phyloP scores from a whole-genome alignment of 2,329 filamentous ascomycete genomes.

The Diaporthe humulicola region DNA sequence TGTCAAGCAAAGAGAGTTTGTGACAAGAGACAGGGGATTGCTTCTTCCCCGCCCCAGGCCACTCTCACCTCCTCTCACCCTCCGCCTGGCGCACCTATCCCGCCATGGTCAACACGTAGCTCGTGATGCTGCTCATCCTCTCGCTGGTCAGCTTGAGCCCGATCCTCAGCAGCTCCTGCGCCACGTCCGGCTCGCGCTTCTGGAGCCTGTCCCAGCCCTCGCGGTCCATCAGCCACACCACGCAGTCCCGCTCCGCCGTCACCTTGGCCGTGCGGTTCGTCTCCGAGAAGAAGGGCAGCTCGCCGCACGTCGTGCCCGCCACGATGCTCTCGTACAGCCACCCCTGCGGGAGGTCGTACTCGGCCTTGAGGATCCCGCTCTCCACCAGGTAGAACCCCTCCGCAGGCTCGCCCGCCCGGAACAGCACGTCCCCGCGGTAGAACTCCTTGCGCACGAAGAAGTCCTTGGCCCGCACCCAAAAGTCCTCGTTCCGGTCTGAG shows the following conservation, averaged over 20 bases:
- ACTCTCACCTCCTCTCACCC: neutral
- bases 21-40: too few relatives aligned
- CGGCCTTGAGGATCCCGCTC: slow-evolving; percentile 87
- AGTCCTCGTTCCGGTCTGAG: slow-evolving; percentile 89
- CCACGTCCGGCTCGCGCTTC: slow-evolving; percentile 79
- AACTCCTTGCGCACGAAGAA: slow-evolving; percentile 83
- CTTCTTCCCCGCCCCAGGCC: too few relatives aligned
- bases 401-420: slow-evolving; percentile 80
- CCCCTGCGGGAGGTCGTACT: slow-evolving; percentile 93
- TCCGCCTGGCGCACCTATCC: slow-evolving; percentile 48
- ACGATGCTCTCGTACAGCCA: slow-evolving; percentile 92
- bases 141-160: slow-evolving; percentile 96
- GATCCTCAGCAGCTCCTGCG: slow-evolving; percentile 85
- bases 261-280: slow-evolving; percentile 90
- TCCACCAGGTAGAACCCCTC: slow-evolving; percentile 93
- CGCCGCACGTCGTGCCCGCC: slow-evolving; percentile 93
- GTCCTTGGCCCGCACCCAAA: slow-evolving; percentile 85
- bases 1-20: neutral
- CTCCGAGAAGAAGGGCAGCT: slow-evolving; percentile 95
- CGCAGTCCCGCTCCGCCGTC: slow-evolving; percentile 82
- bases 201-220: slow-evolving; percentile 82
- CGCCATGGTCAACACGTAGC: slow-evolving; percentile 65
- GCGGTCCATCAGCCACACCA: slow-evolving; percentile 84
- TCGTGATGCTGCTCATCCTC: slow-evolving; percentile 81
- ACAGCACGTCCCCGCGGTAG: slow-evolving; percentile 78